Percentiles rank a stretch among this genome's conserved stretches.
Conservation (phyloP, 352 stramenopile genomes). For the Pythium vanterpoolii region DNA sequence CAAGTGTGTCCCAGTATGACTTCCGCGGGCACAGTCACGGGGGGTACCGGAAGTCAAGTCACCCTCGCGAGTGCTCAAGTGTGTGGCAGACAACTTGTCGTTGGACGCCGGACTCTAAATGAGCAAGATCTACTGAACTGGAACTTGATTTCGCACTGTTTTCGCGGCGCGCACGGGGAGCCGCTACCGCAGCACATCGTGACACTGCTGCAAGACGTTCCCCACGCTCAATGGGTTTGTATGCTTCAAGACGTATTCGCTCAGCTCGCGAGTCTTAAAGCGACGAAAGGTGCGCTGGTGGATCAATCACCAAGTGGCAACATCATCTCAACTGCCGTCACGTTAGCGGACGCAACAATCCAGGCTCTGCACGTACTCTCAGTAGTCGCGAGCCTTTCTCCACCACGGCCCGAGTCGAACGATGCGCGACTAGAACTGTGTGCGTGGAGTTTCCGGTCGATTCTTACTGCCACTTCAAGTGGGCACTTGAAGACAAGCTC, state of each 20-base stretch:
- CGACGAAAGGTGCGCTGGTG: background rate
- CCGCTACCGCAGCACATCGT: constrained; percentile 1
- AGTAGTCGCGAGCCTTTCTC: constrained; percentile 1
- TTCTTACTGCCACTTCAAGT: background rate
- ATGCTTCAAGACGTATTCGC: constrained; percentile 10
- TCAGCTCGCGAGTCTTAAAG: background rate
- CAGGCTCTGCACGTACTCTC: constrained; percentile 9
- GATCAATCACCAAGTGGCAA: background rate
- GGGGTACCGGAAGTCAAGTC: background rate
- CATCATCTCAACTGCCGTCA: background rate
- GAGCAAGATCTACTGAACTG: constrained; percentile 12
- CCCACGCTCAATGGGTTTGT: constrained; percentile 11
- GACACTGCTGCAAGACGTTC: constrained; percentile 7
- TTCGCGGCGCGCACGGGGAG: background rate
- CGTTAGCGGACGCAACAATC: background rate
- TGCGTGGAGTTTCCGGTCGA: constrained; percentile 7
- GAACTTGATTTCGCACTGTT: constrained; percentile 15
- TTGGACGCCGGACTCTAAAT: background rate
- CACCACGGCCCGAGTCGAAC: background rate
- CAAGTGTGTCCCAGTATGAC: constrained; percentile 13
- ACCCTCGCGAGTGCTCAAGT: too few relatives aligned
- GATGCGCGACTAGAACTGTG: background rate
- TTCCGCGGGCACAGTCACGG: background rate
- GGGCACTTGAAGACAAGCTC: background rate
- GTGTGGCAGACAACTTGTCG: background rate